phyloP scores from a whole-genome alignment of 305 asterid genomes.

The Salvia sclarea region DNA sequence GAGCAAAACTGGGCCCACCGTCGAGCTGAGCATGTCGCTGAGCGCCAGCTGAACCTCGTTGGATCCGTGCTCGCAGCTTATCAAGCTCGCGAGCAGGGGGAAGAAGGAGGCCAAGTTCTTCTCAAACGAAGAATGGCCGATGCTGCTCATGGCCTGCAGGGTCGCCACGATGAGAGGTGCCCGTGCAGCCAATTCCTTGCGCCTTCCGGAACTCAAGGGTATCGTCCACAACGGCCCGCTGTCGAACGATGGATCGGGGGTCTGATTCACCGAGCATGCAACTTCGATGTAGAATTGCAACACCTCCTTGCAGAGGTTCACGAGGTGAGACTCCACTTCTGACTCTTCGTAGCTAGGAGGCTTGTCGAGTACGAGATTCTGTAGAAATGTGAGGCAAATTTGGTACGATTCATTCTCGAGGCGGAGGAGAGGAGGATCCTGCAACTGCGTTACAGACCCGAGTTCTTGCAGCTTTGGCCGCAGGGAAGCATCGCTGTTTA shows the following conservation, averaged over 20 bases:
- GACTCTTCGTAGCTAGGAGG: constrained; percentile 58
- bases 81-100: constrained; percentile 79
- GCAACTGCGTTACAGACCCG: constrained; percentile 82
- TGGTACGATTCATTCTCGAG: constrained; percentile 97
- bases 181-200: constrained; percentile 89
- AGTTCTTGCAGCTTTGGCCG: constrained; percentile 79
- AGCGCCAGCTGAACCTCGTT: constrained; percentile 86
- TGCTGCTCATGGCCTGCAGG: constrained; percentile 77
- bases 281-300: constrained; percentile 70
- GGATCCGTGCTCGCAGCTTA: constrained; percentile 97
- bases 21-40: constrained; percentile 79
- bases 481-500: constrained; percentile 57
- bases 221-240: constrained; percentile 57
- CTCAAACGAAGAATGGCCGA: constrained; percentile 73
- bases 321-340: constrained; percentile 73
- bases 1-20: constrained; percentile 92
- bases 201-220: constrained; percentile 81
- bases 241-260: constrained; percentile 41
- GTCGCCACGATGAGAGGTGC: constrained; percentile 86
- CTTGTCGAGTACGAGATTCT: constrained; percentile 67
- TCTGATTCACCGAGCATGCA: constrained; percentile 47
- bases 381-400: constrained; percentile 78
- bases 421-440: constrained; percentile 96
- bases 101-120: constrained; percentile 70
- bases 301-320: constrained; percentile 82